These are phyloP conservation scores for Colletotrichum filicis DNA, from an alignment of 2,329 filamentous ascomycete species.

Conservation along the genomic window DNA sequence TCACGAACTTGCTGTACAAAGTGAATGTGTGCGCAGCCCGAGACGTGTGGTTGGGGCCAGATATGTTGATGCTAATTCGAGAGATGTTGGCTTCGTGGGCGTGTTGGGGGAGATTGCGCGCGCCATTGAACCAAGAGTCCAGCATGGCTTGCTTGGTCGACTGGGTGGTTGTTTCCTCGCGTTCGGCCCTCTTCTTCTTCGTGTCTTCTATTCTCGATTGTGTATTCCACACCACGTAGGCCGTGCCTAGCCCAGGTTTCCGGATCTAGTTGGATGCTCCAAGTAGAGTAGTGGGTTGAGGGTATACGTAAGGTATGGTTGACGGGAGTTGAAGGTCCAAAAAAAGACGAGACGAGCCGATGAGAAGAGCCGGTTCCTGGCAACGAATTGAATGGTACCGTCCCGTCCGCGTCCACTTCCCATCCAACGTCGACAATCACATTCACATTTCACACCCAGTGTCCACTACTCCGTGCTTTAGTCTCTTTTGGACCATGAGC, in stretches of 20 bases:
- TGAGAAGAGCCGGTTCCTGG: neutral
- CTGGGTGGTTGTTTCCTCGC: neutral
- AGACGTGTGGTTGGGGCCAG: neutral
- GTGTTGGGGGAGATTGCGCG: neutral
- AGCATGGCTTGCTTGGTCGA: neutral
- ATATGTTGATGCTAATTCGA: neutral
- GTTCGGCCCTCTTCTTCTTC: neutral
- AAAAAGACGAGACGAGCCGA: constrained; percentile 7
- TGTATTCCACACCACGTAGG: neutral
- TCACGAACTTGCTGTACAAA: neutral
- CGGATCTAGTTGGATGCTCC: neutral
- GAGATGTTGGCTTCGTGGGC: neutral
- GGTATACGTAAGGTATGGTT: constrained; percentile 13
- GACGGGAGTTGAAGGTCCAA: neutral
- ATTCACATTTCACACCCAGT: neutral
- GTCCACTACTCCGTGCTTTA: too few relatives aligned
- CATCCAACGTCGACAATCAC: neutral
- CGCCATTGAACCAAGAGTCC: neutral
- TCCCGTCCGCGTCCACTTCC: neutral
- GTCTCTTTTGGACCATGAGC: too few relatives aligned
- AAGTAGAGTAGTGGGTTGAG: constrained; percentile 1
- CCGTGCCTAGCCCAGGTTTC: constrained; percentile 4
- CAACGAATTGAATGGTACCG: neutral
- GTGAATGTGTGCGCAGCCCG: neutral
- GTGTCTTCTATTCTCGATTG: neutral